These are phyloP conservation scores for Argentina anserina DNA, from an alignment of 306 rosid species.

Conservation along the genomic window DNA sequence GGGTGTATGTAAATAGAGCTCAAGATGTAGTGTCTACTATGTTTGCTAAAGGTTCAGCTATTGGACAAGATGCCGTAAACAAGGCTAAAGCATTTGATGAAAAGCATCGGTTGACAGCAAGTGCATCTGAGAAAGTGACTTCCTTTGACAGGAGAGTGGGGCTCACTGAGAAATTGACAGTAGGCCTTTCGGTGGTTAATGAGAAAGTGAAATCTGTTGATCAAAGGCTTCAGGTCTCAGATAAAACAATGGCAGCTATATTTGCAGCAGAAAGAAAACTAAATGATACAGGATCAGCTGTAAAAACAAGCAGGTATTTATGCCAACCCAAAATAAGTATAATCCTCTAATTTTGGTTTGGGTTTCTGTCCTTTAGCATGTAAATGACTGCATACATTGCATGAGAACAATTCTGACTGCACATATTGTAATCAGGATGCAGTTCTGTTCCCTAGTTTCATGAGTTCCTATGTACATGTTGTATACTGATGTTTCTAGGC, in stretches of 20 bases:
- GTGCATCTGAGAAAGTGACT: slow-evolving; percentile 81
- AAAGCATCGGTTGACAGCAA: slow-evolving; percentile 73
- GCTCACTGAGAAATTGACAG: slow-evolving; percentile 73
- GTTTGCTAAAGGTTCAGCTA: slow-evolving; percentile 82
- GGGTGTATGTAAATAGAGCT: slow-evolving; percentile 62
- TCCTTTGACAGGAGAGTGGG: slow-evolving; percentile 83
- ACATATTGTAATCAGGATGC: neutral
- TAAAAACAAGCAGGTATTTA: slow-evolving; percentile 86
- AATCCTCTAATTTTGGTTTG: neutral
- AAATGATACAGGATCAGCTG: slow-evolving; percentile 89
- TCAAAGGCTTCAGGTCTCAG: slow-evolving; percentile 82
- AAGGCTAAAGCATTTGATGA: slow-evolving; percentile 98
- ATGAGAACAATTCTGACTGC: neutral
- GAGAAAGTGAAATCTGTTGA: slow-evolving; percentile 91
- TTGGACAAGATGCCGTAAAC: slow-evolving; percentile 79
- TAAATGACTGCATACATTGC: neutral
- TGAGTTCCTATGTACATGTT: neutral
- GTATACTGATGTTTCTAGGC: neutral
- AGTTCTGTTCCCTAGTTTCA: too few species aligned
- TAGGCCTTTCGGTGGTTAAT: slow-evolving; percentile 74
- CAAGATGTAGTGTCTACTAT: slow-evolving; percentile 71
- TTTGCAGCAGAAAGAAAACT: slow-evolving; percentile 82
- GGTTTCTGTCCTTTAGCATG: neutral
- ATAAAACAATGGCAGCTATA: slow-evolving; percentile 91
- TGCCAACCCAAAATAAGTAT: neutral